These are phyloP conservation scores for Claviceps digitariae DNA, from an alignment of 2,329 filamentous ascomycete genomes.

Conservation along the genomic window DNA sequence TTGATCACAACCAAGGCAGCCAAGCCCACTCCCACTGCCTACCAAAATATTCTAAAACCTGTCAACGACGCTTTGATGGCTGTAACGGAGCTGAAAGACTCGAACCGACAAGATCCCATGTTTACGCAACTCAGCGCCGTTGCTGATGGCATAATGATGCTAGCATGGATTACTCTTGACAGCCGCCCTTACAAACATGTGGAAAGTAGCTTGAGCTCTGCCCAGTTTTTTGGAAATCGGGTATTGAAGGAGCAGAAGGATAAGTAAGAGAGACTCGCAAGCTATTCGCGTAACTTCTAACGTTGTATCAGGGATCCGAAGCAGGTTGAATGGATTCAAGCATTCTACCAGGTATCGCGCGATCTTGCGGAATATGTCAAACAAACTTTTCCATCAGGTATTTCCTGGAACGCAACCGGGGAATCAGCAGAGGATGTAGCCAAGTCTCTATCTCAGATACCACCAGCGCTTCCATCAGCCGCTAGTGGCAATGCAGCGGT, in stretches of 20 bases:
- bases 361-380: conserved; percentile 74
- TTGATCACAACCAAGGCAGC: conserved; percentile 81
- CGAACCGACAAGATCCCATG: conserved; percentile 59
- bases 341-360: conserved; percentile 86
- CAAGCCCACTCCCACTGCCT: conserved; percentile 64
- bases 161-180: conserved; percentile 84
- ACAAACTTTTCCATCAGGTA: conserved; percentile 63
- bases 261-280: conserved; percentile 23
- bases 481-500: conserved; percentile 36
- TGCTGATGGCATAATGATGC: conserved; percentile 74
- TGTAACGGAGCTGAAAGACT: conserved; percentile 69
- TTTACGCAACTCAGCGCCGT: conserved; percentile 79
- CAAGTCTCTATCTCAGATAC: conserved; percentile 34
- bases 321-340: conserved; percentile 78
- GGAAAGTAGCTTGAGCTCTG: conserved; percentile 66
- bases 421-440: conserved; percentile 55
- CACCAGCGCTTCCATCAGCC: conserved; percentile 34
- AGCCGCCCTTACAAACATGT: conserved; percentile 75
- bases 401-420: conserved; percentile 76
- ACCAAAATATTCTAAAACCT: conserved; percentile 70
- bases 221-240: conserved; percentile 90
- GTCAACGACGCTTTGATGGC: conserved; percentile 71
- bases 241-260: conserved; percentile 85
- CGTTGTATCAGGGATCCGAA: conserved; percentile 48
- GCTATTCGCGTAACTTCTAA: neutral